phyloP scores from a whole-genome alignment of 2,329 filamentous ascomycete species.

The Dendryphion nanum region DNA sequence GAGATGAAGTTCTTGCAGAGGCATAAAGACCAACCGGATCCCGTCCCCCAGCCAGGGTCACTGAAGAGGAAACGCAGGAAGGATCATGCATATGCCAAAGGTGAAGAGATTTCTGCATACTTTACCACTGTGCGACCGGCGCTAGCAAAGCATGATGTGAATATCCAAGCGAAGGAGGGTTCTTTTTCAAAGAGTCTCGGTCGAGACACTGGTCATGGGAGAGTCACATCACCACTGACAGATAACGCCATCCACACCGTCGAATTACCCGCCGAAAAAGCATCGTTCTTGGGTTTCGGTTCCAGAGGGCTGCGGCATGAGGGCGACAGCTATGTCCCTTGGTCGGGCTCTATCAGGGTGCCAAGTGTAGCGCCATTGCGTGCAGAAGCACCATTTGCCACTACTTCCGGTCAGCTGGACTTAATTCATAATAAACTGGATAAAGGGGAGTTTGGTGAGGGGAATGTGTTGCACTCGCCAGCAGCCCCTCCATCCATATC shows the following conservation, averaged over 20 bases:
- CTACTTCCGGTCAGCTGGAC: constrained; percentile 12
- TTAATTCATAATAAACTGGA: constrained; percentile 1
- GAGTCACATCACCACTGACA: constrained; percentile 9
- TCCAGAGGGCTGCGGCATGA: constrained; percentile 30
- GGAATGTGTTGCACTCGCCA: constrained; percentile 7
- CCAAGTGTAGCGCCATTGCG: constrained; percentile 14
- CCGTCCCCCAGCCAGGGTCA: constrained; percentile 18
- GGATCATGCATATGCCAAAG: constrained; percentile 27
- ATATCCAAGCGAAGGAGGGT: constrained; percentile 14
- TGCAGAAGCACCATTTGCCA: constrained; percentile 6
- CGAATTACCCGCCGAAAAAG: constrained; percentile 31
- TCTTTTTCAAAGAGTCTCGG: background rate
- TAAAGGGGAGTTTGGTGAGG: constrained; percentile 3
- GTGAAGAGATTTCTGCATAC: constrained; percentile 47
- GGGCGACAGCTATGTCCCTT: constrained; percentile 39
- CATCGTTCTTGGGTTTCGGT: constrained; percentile 38
- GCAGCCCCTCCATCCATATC: constrained; percentile 6
- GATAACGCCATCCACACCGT: constrained; percentile 25
- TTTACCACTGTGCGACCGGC: constrained; percentile 36
- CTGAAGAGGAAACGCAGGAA: constrained; percentile 32
- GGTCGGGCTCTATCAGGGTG: constrained; percentile 42
- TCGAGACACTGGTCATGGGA: constrained; percentile 8
- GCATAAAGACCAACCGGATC: constrained; percentile 25
- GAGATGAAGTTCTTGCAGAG: constrained; percentile 51
- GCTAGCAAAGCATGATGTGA: constrained; percentile 22